These are phyloP conservation scores for Insectozyma bohioensis DNA, from an alignment of 1,139 yeast species.

Conservation along the genomic window DNA sequence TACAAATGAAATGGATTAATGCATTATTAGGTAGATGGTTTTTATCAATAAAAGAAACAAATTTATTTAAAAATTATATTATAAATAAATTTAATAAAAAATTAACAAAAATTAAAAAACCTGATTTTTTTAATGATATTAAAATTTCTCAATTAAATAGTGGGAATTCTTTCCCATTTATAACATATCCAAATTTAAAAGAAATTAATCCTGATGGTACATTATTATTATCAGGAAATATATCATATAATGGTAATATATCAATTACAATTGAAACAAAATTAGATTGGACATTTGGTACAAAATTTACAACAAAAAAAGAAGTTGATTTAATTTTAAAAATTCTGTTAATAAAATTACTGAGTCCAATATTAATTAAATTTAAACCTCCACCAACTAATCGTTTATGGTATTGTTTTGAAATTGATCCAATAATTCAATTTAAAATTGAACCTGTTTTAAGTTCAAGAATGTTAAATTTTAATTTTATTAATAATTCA, in stretches of 20 bases:
- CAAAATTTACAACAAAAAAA: constrained; percentile 72
- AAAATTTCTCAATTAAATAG: constrained; percentile 69
- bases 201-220: constrained; percentile 83
- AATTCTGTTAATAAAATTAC: constrained; percentile 64
- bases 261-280: constrained; percentile 79
- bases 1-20: constrained; percentile 87
- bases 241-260: constrained; percentile 71
- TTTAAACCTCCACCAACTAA: constrained; percentile 90
- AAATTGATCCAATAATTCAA: constrained; percentile 71
- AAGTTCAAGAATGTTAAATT: constrained; percentile 77
- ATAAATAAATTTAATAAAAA: constrained; percentile 65
- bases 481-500: constrained; percentile 73
- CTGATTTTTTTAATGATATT: constrained; percentile 84
- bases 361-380: constrained; percentile 70
- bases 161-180: constrained; percentile 78
- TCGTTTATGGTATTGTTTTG: constrained; percentile 89
- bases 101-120: constrained; percentile 75
- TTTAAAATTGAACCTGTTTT: constrained; percentile 84
- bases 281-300: constrained; percentile 69
- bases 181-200: constrained; percentile 69
- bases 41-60: constrained; percentile 71
- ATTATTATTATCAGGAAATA: constrained; percentile 57
- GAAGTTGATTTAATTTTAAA: constrained; percentile 76
- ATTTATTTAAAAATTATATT: constrained; percentile 56
- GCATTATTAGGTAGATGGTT: constrained; percentile 83